Conservation (phyloP, 1,139 yeast species). For the Suhomyces bolitotheri region DNA sequence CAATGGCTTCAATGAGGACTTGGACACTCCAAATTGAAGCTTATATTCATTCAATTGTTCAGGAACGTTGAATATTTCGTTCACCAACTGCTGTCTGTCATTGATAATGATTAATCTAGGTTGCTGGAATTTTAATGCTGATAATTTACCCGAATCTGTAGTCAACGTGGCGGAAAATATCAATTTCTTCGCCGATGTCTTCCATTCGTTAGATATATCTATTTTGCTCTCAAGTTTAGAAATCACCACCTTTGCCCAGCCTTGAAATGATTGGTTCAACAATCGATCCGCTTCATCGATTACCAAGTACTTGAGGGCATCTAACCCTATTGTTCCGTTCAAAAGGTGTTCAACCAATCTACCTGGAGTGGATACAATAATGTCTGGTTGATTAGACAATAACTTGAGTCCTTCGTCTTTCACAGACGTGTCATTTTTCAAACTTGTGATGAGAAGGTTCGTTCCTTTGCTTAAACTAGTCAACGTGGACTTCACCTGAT, state of each 20-base stretch:
- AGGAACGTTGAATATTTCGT: constrained; percentile 60
- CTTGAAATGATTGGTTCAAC: constrained; percentile 87
- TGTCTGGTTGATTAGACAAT: constrained; percentile 60
- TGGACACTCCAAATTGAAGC: constrained; percentile 53
- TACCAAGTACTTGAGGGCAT: constrained; percentile 64
- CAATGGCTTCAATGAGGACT: constrained; percentile 71
- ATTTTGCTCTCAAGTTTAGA: constrained; percentile 38
- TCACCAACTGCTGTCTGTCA: constrained; percentile 48
- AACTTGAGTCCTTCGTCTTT: constrained; percentile 63
- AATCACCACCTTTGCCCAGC: constrained; percentile 81
- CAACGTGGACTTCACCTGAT: constrained; percentile 74
- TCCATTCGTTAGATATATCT: constrained; percentile 29
- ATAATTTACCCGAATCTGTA: constrained; percentile 84
- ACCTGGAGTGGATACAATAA: constrained; percentile 87
- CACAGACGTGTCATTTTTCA: constrained; percentile 61
- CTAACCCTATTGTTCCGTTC: constrained; percentile 39
- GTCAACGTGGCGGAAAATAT: constrained; percentile 93
- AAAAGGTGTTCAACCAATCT: constrained; percentile 85
- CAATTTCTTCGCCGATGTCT: constrained; percentile 51
- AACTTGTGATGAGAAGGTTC: constrained; percentile 57
- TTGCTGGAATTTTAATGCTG: constrained; percentile 62
- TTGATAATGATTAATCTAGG: constrained; percentile 77
- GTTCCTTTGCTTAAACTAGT: constrained; percentile 65
- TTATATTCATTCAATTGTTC: constrained; percentile 51
- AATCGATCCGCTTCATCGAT: constrained; percentile 95